A percentile compares a stretch with the other conserved stretches of the same genome.
phyloP scores from a whole-genome alignment of 1,139 yeast genomes.

The Nakaseomyces nivariensis region DNA sequence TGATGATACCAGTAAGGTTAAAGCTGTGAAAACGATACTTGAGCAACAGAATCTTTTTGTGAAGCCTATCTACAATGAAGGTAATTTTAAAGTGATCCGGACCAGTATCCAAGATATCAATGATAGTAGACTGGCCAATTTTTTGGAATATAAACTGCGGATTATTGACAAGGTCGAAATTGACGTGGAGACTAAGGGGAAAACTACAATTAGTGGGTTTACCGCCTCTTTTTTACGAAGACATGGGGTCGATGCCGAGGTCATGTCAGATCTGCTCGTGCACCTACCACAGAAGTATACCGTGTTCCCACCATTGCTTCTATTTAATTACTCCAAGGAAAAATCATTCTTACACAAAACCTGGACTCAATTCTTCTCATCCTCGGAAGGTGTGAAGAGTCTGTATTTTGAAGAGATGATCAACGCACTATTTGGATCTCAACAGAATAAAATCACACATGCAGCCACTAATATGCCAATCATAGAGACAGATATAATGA shows the following conservation, averaged over 20 bases:
- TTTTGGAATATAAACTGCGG: background rate
- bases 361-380: conserved; percentile 31
- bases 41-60: conserved; percentile 19
- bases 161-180: background rate
- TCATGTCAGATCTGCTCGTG: conserved; percentile 7
- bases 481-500: conserved; percentile 42
- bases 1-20: conserved; percentile 16
- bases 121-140: background rate
- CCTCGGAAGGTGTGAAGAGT: conserved; percentile 4
- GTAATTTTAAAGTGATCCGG: conserved; percentile 15
- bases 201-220: conserved; percentile 10
- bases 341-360: conserved; percentile 32
- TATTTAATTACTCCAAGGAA: conserved; percentile 36
- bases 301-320: conserved; percentile 57
- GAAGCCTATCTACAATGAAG: conserved; percentile 18
- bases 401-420: conserved; percentile 28
- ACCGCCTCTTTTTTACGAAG: conserved; percentile 5
- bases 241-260: conserved; percentile 9
- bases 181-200: conserved; percentile 1
- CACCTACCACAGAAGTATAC: conserved; percentile 46
- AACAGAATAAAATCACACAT: conserved; percentile 37
- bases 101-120: conserved; percentile 10
- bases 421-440: conserved; percentile 15
- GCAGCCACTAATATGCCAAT: conserved; percentile 68
- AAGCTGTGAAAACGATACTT: conserved; percentile 23